Evolutionary conservation across 345 rosid genomes (phyloP), one percentile per base, ranked within the genome.

Genomic region (Punica granatum): DNA sequence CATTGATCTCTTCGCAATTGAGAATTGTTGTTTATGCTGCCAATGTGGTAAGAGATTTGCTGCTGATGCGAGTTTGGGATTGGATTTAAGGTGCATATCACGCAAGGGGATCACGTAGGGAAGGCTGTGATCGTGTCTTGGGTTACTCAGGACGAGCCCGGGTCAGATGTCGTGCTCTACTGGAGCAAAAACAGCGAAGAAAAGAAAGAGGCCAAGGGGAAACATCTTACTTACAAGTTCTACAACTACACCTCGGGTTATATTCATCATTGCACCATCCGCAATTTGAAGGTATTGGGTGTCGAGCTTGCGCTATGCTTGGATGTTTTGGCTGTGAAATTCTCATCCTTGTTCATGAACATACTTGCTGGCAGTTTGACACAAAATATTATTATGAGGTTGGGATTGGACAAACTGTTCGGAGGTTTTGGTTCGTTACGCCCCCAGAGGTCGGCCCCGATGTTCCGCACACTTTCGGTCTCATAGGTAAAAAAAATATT

Each of bases 41-140:
- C 53, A 46, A 25, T 13, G 33, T 26, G 19, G 34, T 23, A 31
- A 13, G 31, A 19, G 7, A 42, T 63, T 34, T 9, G 42, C 7
- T 59, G 69, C 68, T 75, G 44, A 44, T 62, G 3, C 21, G 46
- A 48, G 42, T 46, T 19, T 46, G 68, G 59, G 48, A 48, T 64
- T 39, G 10, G 71, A 28, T 67, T 63, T 63, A 63, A 85, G 85
- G 96, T 92, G 51, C 96, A 93, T 70, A 80, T 93, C 81, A 93
- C 97, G 66, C 98, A 88, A 87, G 98, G 97, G 68, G 96, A 93
- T 81, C 84, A 71, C 32, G 90, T 73, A 41, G 98, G 97, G 6
- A 86, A 78, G 70, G 94, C 83, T 67, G 81, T 93, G 79, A 90
- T 89, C 68, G 81, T 90, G 48, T 93, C 98, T 59, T 93, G 98